A percentile compares a stretch with the other conserved stretches of the same genome.
These are phyloP conservation scores for Austroboletus novae-zelandiae DNA, from an alignment of 1,284 basidiomycete genomes.

Conservation along the genomic window DNA sequence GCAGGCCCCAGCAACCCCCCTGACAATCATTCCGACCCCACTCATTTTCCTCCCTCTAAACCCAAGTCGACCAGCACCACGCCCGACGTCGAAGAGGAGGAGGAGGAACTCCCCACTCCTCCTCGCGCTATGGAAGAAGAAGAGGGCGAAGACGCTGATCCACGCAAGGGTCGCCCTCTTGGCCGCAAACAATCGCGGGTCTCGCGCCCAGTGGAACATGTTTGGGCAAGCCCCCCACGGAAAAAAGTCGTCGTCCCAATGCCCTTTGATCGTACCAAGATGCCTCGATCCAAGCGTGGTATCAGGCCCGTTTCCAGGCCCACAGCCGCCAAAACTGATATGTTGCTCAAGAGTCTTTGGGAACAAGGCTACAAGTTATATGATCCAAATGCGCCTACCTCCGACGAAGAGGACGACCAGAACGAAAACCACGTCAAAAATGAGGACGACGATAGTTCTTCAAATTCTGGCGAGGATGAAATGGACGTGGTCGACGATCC, in stretches of 20 bases:
- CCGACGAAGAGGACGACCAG: slow-evolving; percentile 24
- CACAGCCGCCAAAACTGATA: not conserved
- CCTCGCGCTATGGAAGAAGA: slow-evolving; percentile 63
- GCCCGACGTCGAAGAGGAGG: slow-evolving; percentile 38
- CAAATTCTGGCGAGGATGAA: slow-evolving; percentile 32
- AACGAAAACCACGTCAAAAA: slow-evolving; percentile 6
- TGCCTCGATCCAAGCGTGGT: slow-evolving; percentile 20
- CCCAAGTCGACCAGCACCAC: slow-evolving; percentile 23
- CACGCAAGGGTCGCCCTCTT: slow-evolving; percentile 34
- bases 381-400: slow-evolving; percentile 20
- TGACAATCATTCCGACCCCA: not conserved
- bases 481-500: slow-evolving; percentile 38
- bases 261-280: slow-evolving; percentile 20
- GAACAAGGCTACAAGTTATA: slow-evolving; percentile 19
- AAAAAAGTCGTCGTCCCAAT: slow-evolving; percentile 19
- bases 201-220: too few species aligned
- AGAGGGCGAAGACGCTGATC: slow-evolving; percentile 51
- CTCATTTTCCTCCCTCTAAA: slow-evolving; percentile 1
- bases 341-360: slow-evolving; percentile 11
- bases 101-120: slow-evolving; percentile 51
- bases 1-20: slow-evolving; percentile 14
- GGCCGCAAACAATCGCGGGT: slow-evolving; percentile 15
- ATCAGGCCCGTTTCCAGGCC: not conserved
- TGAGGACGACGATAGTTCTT: slow-evolving; percentile 17
- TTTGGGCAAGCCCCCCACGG: not conserved